phyloP scores from a whole-genome alignment of 176 grass and related monocot species.

The Dendrocalamus sinicus region DNA sequence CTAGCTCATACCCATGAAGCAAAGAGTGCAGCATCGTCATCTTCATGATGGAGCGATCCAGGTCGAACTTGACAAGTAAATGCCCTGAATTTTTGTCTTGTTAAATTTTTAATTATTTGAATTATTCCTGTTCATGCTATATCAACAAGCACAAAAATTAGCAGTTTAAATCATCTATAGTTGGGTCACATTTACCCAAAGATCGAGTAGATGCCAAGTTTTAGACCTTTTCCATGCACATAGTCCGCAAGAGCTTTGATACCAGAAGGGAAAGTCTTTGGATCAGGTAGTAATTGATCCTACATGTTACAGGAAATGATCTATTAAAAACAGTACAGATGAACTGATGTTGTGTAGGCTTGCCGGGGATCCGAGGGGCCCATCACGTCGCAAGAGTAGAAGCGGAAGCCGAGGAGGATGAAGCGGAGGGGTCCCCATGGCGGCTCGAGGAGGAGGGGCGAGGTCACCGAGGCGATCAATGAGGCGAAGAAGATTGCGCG shows the following conservation, averaged over 20 bases:
- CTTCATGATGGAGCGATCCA: constrained; percentile 85
- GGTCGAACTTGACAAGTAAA: constrained; percentile 97
- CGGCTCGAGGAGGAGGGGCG: not conserved
- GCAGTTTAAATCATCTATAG: constrained; percentile 17
- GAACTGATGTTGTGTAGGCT: not conserved
- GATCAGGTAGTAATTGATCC: constrained; percentile 82
- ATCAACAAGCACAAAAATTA: constrained; percentile 25
- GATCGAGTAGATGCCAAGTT: constrained; percentile 95
- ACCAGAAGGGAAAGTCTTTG: constrained; percentile 87
- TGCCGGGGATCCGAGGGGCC: too few relatives aligned
- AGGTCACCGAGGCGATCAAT: not conserved
- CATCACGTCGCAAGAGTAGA: too few relatives aligned
- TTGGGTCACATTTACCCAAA: constrained; percentile 63
- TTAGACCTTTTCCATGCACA: constrained; percentile 84
- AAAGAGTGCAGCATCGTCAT: constrained; percentile 73
- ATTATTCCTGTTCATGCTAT: constrained; percentile 16
- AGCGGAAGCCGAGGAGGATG: too few relatives aligned
- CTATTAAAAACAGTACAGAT: not conserved
- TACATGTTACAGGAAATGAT: constrained; percentile 39
- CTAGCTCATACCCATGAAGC: constrained; percentile 83
- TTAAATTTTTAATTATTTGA: constrained; percentile 24
- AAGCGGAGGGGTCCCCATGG: not conserved
- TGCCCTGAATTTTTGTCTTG: constrained; percentile 58
- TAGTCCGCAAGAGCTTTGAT: constrained; percentile 92
- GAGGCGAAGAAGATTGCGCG: too few relatives aligned